Evolutionary conservation across 208 protist genomes (phyloP), one percentile per base, ranked within the genome.

Genomic region (Trypanosoma lewisi): DNA sequence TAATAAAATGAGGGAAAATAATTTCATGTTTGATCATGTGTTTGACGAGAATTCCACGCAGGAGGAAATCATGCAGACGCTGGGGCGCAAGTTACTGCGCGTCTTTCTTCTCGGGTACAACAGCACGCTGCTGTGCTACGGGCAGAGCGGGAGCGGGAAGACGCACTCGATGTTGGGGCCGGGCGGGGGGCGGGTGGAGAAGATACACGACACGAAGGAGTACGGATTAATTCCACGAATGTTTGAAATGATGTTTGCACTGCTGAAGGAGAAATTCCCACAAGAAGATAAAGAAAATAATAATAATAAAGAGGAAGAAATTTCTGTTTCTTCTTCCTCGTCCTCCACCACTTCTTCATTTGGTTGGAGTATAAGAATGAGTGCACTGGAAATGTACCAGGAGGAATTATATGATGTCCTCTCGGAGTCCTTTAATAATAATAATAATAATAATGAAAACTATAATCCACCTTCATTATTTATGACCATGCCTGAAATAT

Each of bases 61-160:
- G 66, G 45, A 39, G 17, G 78, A 93, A 4, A 63, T 95, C 1
- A 95, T 96, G 77, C 45, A 56, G 4, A 65, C 58, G 14, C 73
- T 95, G 17, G 89, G 89, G 2, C 31, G 54, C 11, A 28, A 28
- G 23, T 81, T 83, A 34, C 78, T 96, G 42, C 48, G 80, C 19
- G 66, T 75, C 6, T 77, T 93, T 11, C 59, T 96, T 12, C 60
- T 63, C 7, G 93, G 93, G 30, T 93, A 80, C 66, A 78, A 96
- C 75, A 80, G 78, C 49, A 95, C 87, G 5, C 64, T 97, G 16
- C 63, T 97, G 28, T 91, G 88, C 58, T 97, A 97, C 68, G 93
- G 94, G 2, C 94, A 97, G 77, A 97, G 86, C 49, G 89, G 94
- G 5, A 92, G 85, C 23, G 96, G 96, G 16, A 96, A 96, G 63